Conservation (phyloP, 139 green algal species). For the Trebouxia sp. region DNA sequence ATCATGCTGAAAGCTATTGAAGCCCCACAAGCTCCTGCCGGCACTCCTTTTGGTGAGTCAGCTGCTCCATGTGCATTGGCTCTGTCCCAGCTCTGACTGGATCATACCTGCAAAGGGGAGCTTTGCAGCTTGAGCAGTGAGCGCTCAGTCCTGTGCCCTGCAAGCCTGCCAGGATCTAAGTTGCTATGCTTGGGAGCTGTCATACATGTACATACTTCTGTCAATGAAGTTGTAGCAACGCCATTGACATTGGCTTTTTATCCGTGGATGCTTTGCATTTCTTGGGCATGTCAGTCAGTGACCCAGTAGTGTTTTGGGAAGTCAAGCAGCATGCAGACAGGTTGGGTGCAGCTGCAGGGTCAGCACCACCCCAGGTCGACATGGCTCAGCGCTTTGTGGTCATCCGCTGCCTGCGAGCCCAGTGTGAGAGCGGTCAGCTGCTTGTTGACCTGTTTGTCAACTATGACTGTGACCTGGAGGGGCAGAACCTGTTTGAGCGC, state of each 20-base stretch:
- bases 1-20: slow-evolving; percentile 92
- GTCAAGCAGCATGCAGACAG: background rate
- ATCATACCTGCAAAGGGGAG: too few relatives aligned
- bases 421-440: slow-evolving; percentile 87
- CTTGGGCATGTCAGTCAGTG: too few relatives aligned
- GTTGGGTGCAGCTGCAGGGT: slow-evolving; percentile 3
- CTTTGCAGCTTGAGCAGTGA: background rate
- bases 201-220: too few relatives aligned
- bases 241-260: too few relatives aligned
- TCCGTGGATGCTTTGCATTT: too few relatives aligned
- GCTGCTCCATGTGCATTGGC: background rate
- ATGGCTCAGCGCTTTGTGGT: slow-evolving; percentile 55
- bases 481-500: slow-evolving; percentile 89
- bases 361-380: slow-evolving; percentile 34
- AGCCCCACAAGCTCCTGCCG: slow-evolving; percentile 29
- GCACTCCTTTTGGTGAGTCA: slow-evolving; percentile 12
- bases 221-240: too few relatives aligned
- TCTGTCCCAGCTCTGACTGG: background rate
- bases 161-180: too few relatives aligned
- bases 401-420: slow-evolving; percentile 69
- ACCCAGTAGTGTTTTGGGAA: too few relatives aligned
- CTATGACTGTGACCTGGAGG: slow-evolving; percentile 95
- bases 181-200: too few relatives aligned
- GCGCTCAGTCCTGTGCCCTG: too few relatives aligned
- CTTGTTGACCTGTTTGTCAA: slow-evolving; percentile 97